These are phyloP conservation scores for Colletotrichum sp. DNA, from an alignment of 2,329 filamentous ascomycete genomes.

Conservation along the genomic window DNA sequence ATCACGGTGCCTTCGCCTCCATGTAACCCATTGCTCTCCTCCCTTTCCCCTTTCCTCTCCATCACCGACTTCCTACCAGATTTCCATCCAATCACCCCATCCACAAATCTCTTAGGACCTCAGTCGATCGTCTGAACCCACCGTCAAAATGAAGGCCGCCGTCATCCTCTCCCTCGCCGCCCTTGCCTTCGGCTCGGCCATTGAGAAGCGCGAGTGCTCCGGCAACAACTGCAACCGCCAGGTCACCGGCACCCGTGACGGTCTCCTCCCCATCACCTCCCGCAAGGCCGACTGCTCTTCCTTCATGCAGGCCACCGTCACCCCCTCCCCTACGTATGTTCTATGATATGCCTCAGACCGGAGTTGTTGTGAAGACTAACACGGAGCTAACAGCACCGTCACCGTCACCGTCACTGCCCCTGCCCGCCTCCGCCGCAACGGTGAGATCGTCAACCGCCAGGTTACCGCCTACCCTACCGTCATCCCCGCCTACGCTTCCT, in stretches of 20 bases:
- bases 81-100: slow-evolving; percentile 16
- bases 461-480: slow-evolving; percentile 34
- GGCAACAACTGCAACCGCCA: slow-evolving; percentile 53
- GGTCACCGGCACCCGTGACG: slow-evolving; percentile 46
- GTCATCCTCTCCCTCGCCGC: slow-evolving; percentile 41
- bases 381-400: slow-evolving; percentile 34
- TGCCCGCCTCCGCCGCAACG: slow-evolving; percentile 32
- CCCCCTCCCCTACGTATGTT: slow-evolving; percentile 44
- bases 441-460: slow-evolving; percentile 28
- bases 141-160: slow-evolving; percentile 45
- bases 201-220: slow-evolving; percentile 40
- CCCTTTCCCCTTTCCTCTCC: slow-evolving; percentile 12
- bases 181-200: slow-evolving; percentile 37
- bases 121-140: slow-evolving; percentile 21
- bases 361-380: slow-evolving; percentile 10
- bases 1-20: slow-evolving; percentile 17
- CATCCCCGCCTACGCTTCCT: slow-evolving; percentile 45
- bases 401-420: slow-evolving; percentile 38
- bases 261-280: slow-evolving; percentile 35
- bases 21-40: not conserved
- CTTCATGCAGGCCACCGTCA: slow-evolving; percentile 44
- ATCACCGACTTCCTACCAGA: slow-evolving; percentile 25
- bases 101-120: slow-evolving; percentile 21
- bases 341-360: not conserved
- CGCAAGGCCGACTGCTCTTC: slow-evolving; percentile 45